phyloP scores from a whole-genome alignment of 2,329 filamentous ascomycete genomes.

The Xylaria sp. region DNA sequence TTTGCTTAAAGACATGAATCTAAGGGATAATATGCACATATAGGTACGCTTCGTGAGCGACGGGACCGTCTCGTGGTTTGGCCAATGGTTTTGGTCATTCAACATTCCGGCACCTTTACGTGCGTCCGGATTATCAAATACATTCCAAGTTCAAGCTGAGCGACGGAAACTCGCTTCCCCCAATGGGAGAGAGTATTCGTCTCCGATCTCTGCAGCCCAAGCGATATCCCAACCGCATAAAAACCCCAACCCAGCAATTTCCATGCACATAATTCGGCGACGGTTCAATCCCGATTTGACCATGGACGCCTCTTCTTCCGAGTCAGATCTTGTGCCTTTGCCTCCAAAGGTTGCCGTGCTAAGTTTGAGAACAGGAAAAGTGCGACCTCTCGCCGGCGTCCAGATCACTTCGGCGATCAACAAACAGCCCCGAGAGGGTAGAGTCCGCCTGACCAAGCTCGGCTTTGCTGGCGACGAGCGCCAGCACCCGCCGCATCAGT shows the following conservation, averaged over 20 bases:
- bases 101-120: no score
- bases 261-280: not conserved
- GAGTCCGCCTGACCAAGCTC: conserved; percentile 50
- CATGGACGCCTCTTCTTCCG: conserved; percentile 31
- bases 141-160: no score
- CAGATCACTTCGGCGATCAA: conserved; percentile 61
- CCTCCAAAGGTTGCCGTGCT: conserved; percentile 53
- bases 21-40: no score
- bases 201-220: not conserved
- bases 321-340: conserved; percentile 34
- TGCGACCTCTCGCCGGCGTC: conserved; percentile 58
- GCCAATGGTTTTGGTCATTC: no score
- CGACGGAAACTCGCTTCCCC: no score
- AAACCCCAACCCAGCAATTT: not conserved
- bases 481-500: conserved; percentile 62
- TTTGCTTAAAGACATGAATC: no score
- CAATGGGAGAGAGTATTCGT: no score
- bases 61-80: no score
- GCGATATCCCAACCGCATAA: not conserved
- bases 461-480: conserved; percentile 67
- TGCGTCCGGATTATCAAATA: no score
- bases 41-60: no score
- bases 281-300: not conserved
- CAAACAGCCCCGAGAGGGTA: conserved; percentile 52
- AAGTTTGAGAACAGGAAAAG: conserved; percentile 61